Percentiles rank a stretch among this genome's conserved stretches.
Evolutionary conservation across 345 rosid species (phyloP).

Genomic region (Populus nigra): DNA sequence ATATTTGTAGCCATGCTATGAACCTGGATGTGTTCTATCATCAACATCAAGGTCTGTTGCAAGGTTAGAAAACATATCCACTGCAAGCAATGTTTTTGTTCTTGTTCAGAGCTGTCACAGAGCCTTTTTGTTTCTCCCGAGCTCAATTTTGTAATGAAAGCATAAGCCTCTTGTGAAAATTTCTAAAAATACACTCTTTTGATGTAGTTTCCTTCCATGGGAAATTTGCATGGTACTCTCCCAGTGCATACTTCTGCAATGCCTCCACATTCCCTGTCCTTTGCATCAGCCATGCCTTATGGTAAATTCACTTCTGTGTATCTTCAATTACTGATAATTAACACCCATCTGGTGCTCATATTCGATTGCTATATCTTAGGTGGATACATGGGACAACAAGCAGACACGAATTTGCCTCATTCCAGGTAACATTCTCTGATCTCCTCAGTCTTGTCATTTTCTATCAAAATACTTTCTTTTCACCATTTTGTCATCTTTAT

Average conservation of each 20-base stretch:
- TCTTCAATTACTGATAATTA: not conserved
- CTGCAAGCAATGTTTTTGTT: not conserved
- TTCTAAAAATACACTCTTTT: conserved; percentile 4
- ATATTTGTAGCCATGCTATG: not conserved
- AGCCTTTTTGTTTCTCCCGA: not conserved
- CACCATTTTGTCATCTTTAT: not conserved
- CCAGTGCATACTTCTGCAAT: conserved; percentile 26
- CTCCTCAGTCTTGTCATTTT: conserved; percentile 2
- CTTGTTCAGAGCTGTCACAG: not conserved
- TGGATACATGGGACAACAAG: conserved; percentile 43
- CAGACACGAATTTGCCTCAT: conserved; percentile 29
- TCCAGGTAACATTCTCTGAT: conserved; percentile 37
- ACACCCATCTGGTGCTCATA: conserved; percentile 1
- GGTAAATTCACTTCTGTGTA: conserved; percentile 31
- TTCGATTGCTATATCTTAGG: conserved; percentile 33
- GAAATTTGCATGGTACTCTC: conserved; percentile 35
- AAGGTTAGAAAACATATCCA: not conserved
- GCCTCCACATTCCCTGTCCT: conserved; percentile 32
- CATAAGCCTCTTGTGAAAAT: not conserved
- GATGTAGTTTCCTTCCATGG: conserved; percentile 48
- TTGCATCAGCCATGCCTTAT: conserved; percentile 28
- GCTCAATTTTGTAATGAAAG: not conserved
- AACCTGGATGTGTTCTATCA: not conserved
- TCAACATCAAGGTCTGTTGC: not conserved
- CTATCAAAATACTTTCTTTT: conserved; percentile 1